Conservation (phyloP, 768 basidiomycete genomes). For the Lentinula sp. region DNA sequence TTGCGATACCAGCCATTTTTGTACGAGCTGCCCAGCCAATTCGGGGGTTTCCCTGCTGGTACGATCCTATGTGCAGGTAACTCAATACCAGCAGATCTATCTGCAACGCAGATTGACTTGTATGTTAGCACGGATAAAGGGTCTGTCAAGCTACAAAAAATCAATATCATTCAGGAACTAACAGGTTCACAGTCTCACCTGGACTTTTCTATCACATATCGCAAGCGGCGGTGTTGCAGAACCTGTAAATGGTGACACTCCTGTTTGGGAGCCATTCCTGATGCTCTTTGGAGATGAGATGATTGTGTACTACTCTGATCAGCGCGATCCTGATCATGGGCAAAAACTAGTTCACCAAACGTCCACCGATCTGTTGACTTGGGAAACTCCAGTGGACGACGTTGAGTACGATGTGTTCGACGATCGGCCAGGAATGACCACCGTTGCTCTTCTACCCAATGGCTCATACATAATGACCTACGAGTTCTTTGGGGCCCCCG, state of each 20-base stretch:
- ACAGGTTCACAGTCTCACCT: not conserved
- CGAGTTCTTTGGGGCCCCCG: constrained; percentile 11
- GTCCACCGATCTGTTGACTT: constrained; percentile 10
- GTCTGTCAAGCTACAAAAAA: not conserved
- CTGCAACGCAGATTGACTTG: constrained; percentile 14
- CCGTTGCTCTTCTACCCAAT: constrained; percentile 12
- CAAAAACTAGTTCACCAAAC: constrained; percentile 15
- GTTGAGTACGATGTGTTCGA: constrained; percentile 10
- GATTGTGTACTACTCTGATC: constrained; percentile 16
- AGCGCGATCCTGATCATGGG: constrained; percentile 14
- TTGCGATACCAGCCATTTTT: constrained; percentile 16
- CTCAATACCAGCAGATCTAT: constrained; percentile 12
- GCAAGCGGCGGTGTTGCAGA: constrained; percentile 12
- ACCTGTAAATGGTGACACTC: constrained; percentile 14
- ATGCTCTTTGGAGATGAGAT: constrained; percentile 12
- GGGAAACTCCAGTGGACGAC: constrained; percentile 13
- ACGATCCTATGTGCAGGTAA: constrained; percentile 14
- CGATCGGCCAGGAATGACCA: constrained; percentile 16
- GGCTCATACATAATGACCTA: constrained; percentile 14
- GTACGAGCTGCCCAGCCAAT: constrained; percentile 6
- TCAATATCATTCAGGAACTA: not conserved
- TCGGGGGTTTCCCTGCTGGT: constrained; percentile 5
- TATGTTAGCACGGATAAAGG: constrained; percentile 14
- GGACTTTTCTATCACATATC: constrained; percentile 9
- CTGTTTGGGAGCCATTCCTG: constrained; percentile 17